Evolutionary conservation across 2,329 filamentous ascomycete genomes (phyloP).

Genomic region (Bretziella fagacearum): DNA sequence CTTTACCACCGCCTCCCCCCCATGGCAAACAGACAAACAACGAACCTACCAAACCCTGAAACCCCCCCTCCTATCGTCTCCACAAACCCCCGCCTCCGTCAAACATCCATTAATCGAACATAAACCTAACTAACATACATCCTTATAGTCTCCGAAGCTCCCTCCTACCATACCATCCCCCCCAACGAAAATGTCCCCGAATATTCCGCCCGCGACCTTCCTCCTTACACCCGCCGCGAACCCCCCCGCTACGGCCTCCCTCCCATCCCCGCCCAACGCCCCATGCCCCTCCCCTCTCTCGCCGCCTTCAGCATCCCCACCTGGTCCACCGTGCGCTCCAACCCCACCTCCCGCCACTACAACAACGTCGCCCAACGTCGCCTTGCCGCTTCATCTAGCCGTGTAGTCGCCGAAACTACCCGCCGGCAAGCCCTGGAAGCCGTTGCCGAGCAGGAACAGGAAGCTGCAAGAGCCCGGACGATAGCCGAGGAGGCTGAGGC

Average conservation of each 20-base stretch:
- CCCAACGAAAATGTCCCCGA: slow-evolving; percentile 32
- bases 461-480: slow-evolving; percentile 16
- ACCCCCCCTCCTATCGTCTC: no score
- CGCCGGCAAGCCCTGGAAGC: slow-evolving; percentile 21
- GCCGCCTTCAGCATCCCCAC: slow-evolving; percentile 39
- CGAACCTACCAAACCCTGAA: background rate
- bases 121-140: background rate
- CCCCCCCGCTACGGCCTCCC: slow-evolving; percentile 27
- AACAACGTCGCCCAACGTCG: slow-evolving; percentile 47
- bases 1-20: no score
- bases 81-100: background rate
- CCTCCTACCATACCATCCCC: slow-evolving; percentile 45
- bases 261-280: slow-evolving; percentile 28
- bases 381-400: slow-evolving; percentile 29
- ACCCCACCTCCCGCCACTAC: slow-evolving; percentile 42
- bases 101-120: background rate
- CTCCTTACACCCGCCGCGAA: slow-evolving; percentile 12
- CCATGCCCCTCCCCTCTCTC: slow-evolving; percentile 27
- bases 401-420: slow-evolving; percentile 19
- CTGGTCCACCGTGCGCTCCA: slow-evolving; percentile 39
- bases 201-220: slow-evolving; percentile 28
- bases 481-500: background rate
- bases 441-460: slow-evolving; percentile 14
- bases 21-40: no score
- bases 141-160: slow-evolving; percentile 40